Evolutionary conservation across 495 filamentous ascomycete species (phyloP), one percentile per base, ranked within the genome.

Genomic region (Penicillium bialowiezense): DNA sequence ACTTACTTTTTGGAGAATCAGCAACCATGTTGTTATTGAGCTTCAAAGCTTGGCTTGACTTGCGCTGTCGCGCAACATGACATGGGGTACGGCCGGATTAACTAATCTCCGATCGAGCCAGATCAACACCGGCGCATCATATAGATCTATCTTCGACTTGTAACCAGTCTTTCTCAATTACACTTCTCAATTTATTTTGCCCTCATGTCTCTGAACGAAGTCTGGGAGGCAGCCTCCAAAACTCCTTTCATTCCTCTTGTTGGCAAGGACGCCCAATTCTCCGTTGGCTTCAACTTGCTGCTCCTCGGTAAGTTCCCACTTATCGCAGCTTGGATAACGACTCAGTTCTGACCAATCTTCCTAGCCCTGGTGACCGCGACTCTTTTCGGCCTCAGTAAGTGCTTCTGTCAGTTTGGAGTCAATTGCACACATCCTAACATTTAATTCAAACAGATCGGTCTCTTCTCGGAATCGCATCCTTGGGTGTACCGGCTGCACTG

Each of bases 201-300:
- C 48, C 59, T 60, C 64, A 78, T 81, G 75, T 89, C 90, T 76
- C 68, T 96, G 65, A 85, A 85, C 68, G 82, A 90, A 66, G 77
- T 92, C 67, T 96, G 91, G 91, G 86, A 92, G 74, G 86, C 86
- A 76, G 87, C 90, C 65, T 80, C 85, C 63, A 79, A 82, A 78
- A 84, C 80, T 69, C 89, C 92, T 45, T 97, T 90, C 74, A 62
- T 82, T 46, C 91, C 95, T 34, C 69, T 84, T 26, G 74, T 97
- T 46, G 78, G 82, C 52, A 98, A 97, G 72, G 82, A 82, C 59
- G 81, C 69, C 65, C 93, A 98, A 57, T 91, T 96, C 76, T 62
- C 81, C 38, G 77, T 96, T 40, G 95, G 84, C 64, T 92, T 92
- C 69, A 67, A 75, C 44, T 80, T 97, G 23, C 76, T 97, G 39